A percentile compares a stretch with the other conserved stretches of the same genome.
Conservation (phyloP, 2,329 filamentous ascomycete species). For the Xylariaceae sp. region DNA sequence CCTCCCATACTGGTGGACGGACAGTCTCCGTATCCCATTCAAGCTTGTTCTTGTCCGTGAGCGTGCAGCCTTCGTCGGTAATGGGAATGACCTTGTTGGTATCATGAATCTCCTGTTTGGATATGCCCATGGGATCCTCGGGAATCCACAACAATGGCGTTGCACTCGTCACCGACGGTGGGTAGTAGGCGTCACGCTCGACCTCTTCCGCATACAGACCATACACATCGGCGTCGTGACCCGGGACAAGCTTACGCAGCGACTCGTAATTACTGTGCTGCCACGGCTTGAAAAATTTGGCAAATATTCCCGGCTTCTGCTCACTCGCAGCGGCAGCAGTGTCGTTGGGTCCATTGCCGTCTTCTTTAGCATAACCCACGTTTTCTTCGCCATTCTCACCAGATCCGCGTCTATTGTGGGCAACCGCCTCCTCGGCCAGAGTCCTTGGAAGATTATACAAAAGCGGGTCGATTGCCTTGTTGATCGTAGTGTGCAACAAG, state of each 20-base stretch:
- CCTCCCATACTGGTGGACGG: constrained; percentile 35
- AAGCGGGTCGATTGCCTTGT: constrained; percentile 69
- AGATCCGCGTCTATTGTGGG: constrained; percentile 24
- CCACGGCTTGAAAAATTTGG: constrained; percentile 73
- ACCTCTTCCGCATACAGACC: constrained; percentile 59
- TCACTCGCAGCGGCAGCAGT: constrained; percentile 20
- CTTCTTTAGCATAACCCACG: constrained; percentile 20
- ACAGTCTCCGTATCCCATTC: constrained; percentile 35
- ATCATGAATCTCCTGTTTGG: constrained; percentile 70
- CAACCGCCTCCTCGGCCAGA: constrained; percentile 46
- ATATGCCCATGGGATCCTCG: constrained; percentile 68
- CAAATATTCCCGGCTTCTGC: constrained; percentile 55
- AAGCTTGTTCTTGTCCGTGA: constrained; percentile 62
- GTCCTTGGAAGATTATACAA: constrained; percentile 76
- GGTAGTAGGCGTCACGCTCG: constrained; percentile 66
- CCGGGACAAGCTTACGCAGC: constrained; percentile 66
- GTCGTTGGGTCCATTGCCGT: constrained; percentile 22
- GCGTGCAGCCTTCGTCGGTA: constrained; percentile 69
- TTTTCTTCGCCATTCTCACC: constrained; percentile 16
- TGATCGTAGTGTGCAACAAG: constrained; percentile 71
- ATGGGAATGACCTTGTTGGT: constrained; percentile 69
- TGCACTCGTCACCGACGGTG: constrained; percentile 61
- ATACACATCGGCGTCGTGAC: constrained; percentile 43
- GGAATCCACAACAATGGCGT: constrained; percentile 81
- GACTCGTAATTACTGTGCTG: constrained; percentile 68